Evolutionary conservation across 106 monocot genomes (phyloP).

Genomic region (Cymbidium sinense): DNA sequence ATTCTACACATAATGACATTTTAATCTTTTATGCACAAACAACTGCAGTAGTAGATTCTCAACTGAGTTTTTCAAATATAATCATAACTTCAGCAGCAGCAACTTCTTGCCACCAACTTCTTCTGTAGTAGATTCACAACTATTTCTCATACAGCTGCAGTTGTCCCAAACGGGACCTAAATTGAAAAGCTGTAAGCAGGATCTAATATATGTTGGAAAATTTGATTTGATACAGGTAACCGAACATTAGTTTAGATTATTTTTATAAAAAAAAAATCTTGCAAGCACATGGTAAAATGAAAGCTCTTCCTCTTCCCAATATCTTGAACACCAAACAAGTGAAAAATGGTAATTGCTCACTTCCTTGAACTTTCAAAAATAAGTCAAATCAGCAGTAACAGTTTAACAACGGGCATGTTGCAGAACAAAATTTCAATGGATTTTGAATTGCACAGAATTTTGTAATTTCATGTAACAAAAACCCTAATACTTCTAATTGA

Average conservation of each 20-base stretch:
- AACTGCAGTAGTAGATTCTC: too few species aligned
- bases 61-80: too few species aligned
- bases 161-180: too few species aligned
- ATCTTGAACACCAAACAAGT: neutral
- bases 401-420: neutral
- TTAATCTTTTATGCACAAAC: too few species aligned
- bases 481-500: neutral
- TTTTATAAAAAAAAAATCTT: neutral
- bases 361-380: neutral
- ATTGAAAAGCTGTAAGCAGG: too few species aligned
- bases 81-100: too few species aligned
- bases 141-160: too few species aligned
- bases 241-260: neutral
- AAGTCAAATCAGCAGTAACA: neutral
- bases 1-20: too few species aligned
- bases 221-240: too few species aligned
- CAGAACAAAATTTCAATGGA: neutral
- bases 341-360: neutral
- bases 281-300: neutral
- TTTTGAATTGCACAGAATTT: neutral
- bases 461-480: neutral
- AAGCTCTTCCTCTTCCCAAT: neutral
- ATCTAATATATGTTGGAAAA: too few species aligned
- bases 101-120: too few species aligned
- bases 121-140: too few species aligned